Evolutionary conservation across 345 rosid species (phyloP), one percentile per base, ranked within the genome.

Genomic region (Carallia brachiata): DNA sequence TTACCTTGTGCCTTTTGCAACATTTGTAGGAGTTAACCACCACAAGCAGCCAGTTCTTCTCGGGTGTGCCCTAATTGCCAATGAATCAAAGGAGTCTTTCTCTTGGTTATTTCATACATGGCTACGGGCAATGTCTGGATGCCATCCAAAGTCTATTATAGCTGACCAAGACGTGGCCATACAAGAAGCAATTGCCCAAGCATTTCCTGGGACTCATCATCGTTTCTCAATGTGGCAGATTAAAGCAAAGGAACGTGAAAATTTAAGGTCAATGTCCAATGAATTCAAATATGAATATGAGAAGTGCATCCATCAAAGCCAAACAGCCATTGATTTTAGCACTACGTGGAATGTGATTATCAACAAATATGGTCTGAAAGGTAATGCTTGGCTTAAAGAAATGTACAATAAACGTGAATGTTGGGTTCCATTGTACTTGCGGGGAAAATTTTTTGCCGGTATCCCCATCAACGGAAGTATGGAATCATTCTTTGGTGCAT

Each of bases 41-140:
- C 98, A 93, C 65, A 89, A 78, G 78, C 91, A 89, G 56, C 95
- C 96, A 0, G 92, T 89, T 65, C 92, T 93, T 73, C 93, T 93
- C 55, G 98, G 95, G 1, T 89, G 96, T 82, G 97, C 90, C 31
- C 66, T 93, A 63, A 55, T 93, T 61, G 91, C 95, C 66, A 85
- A 87, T 27, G 91, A 88, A 75, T 83, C 92, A 0, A 86, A 84
- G 84, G 92, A 89, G 65, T 77, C 86, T 68, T 86, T 85, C 70
- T 60, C 79, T 18, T 93, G 98, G 98, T 67, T 93, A 78, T 88
- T 93, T 66, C 86, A 81, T 63, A 87, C 98, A 70, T 93, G 96
- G 98, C 80, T 81, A n/a, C 82, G 81, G 57, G 90, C 93, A 68
- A 93, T 86, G 95, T 82, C 88, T 2, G 87, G 93, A 48, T 73